Conservation (phyloP, 2,329 filamentous ascomycete genomes). For the Tolypocladium ovalisporum region DNA sequence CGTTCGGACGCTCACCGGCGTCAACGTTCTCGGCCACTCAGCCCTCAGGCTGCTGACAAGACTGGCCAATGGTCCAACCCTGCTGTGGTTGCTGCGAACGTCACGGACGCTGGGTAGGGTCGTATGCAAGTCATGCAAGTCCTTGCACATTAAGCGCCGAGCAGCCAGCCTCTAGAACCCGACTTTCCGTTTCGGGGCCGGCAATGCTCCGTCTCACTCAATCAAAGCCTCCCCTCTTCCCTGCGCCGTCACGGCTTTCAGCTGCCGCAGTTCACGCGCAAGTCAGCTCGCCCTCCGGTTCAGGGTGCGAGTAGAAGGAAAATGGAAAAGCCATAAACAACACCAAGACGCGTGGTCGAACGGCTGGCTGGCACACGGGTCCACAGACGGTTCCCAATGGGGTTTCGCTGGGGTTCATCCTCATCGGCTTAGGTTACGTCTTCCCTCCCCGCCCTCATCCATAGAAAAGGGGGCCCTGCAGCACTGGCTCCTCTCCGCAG, state of each 20-base stretch:
- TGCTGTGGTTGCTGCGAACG: neutral
- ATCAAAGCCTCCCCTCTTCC: neutral
- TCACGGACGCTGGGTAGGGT: neutral
- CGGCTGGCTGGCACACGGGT: neutral
- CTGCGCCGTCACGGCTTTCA: neutral
- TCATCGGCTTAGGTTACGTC: neutral
- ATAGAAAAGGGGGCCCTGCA: neutral
- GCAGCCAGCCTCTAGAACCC: neutral
- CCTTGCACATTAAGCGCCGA: conserved; percentile 2
- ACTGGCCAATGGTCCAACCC: neutral
- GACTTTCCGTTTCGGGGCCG: neutral
- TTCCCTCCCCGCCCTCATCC: neutral
- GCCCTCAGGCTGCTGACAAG: neutral
- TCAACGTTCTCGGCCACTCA: neutral
- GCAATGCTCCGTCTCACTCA: neutral
- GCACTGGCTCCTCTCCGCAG: neutral
- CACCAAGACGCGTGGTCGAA: neutral
- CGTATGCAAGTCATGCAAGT: conserved; percentile 1
- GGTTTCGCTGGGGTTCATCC: neutral
- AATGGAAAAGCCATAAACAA: too few species aligned
- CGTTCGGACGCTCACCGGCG: neutral
- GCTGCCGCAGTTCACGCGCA: neutral
- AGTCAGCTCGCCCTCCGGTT: neutral
- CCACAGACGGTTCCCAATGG: neutral
- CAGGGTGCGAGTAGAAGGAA: neutral